Evolutionary conservation across 2,329 filamentous ascomycete species (phyloP).

Genomic region (Curvularia sp.): DNA sequence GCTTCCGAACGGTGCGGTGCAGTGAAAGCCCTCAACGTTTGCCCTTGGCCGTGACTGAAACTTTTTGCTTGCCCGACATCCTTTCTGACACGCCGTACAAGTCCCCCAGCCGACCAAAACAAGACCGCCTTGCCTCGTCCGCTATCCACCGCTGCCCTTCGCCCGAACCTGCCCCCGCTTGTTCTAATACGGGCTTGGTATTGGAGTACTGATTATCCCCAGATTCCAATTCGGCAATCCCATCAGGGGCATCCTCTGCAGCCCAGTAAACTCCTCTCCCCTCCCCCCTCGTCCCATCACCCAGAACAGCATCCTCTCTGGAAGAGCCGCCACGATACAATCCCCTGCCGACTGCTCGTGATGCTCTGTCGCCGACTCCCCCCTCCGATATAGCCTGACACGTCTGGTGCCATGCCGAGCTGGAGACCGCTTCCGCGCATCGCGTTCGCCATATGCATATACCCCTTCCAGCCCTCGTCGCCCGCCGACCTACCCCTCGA

Average conservation of each 20-base stretch:
- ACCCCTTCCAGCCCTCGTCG: conserved; percentile 86
- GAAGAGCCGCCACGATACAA: conserved; percentile 6
- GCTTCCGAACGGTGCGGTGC: conserved; percentile 17
- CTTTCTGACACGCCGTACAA: conserved; percentile 4
- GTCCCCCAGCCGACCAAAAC: conserved; percentile 5
- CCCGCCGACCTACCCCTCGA: conserved; percentile 94
- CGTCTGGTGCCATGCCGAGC: conserved; percentile 57
- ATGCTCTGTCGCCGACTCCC: conserved; percentile 40
- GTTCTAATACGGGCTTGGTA: conserved; percentile 10
- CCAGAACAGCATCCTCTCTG: conserved; percentile 9
- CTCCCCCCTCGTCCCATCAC: background rate
- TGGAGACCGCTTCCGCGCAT: conserved; percentile 97
- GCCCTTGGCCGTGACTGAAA: conserved; percentile 1
- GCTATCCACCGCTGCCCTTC: background rate
- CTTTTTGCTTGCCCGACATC: conserved; percentile 15
- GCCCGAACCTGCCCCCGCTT: conserved; percentile 20
- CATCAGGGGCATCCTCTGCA: conserved; percentile 28
- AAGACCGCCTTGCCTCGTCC: background rate
- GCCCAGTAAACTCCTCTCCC: conserved; percentile 7
- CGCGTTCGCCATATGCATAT: conserved; percentile 95
- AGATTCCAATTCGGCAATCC: conserved; percentile 16
- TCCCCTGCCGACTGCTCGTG: conserved; percentile 31
- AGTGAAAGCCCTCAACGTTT: conserved; percentile 12
- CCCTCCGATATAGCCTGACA: conserved; percentile 39
- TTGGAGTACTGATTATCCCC: conserved; percentile 13